Conservation (phyloP, 129 eudicot species). For the Deinandra increscens region DNA sequence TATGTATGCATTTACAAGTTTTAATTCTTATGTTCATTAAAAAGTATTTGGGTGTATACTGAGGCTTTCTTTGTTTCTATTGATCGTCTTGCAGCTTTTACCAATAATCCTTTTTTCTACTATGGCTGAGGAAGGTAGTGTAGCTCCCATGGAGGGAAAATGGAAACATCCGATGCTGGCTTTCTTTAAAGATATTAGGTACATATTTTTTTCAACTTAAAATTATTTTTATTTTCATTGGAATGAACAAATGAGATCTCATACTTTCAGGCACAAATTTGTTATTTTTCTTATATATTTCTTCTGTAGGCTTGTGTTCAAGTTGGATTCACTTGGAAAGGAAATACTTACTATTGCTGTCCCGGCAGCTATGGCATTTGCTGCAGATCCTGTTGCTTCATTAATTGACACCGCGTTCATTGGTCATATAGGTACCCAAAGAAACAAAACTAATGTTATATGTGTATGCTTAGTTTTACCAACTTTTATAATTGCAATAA, state of each 20-base stretch:
- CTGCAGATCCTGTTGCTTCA: slow-evolving; percentile 90
- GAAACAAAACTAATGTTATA: not conserved
- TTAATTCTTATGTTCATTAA: not conserved
- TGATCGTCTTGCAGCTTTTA: too few species aligned
- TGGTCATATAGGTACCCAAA: slow-evolving; percentile 45
- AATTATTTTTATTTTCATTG: not conserved
- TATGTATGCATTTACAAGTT: slow-evolving; percentile 6
- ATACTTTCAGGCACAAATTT: not conserved
- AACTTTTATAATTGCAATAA: too few species aligned
- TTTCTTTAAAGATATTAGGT: slow-evolving; percentile 42
- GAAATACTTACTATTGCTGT: slow-evolving; percentile 69
- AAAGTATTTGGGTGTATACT: not conserved
- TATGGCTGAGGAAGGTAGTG: slow-evolving; percentile 39
- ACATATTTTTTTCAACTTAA: not conserved
- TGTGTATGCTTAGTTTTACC: too few species aligned
- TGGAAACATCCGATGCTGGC: slow-evolving; percentile 44
- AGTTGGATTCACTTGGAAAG: slow-evolving; percentile 68
- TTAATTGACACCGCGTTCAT: slow-evolving; percentile 77
- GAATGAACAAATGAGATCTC: slow-evolving; percentile 5
- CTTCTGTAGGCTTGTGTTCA: slow-evolving; percentile 46
- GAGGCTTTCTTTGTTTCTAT: not conserved
- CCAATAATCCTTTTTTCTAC: not conserved
- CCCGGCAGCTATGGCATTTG: slow-evolving; percentile 84
- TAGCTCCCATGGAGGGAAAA: slow-evolving; percentile 20
- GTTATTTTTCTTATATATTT: too few species aligned